Conservation (phyloP, 2,329 filamentous ascomycete species). For the Podosphaera fusca region DNA sequence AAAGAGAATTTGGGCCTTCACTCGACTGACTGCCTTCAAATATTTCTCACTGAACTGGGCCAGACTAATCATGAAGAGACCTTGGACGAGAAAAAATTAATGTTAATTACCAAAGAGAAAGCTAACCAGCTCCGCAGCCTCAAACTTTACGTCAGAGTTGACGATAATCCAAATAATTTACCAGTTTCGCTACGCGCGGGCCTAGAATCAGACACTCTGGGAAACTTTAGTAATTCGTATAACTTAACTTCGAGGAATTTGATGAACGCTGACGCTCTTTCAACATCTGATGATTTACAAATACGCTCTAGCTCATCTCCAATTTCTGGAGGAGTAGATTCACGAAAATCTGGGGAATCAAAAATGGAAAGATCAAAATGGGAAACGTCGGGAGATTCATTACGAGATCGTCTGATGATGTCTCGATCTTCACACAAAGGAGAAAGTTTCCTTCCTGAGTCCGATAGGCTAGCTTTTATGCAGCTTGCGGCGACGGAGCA, state of each 20-base stretch:
- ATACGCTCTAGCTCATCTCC: constrained; percentile 36
- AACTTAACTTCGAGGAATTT: constrained; percentile 9
- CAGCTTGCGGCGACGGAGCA: constrained; percentile 25
- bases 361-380: neutral
- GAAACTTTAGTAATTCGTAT: constrained; percentile 10
- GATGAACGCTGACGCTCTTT: constrained; percentile 25
- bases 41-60: constrained; percentile 70
- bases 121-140: constrained; percentile 55
- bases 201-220: constrained; percentile 9
- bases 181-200: constrained; percentile 7
- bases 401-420: constrained; percentile 15
- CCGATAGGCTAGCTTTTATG: constrained; percentile 15
- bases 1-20: constrained; percentile 55
- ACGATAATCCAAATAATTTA: constrained; percentile 8
- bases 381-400: constrained; percentile 8
- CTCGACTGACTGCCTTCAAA: constrained; percentile 42
- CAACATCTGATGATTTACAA: constrained; percentile 23
- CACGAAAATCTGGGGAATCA: constrained; percentile 16
- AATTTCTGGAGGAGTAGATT: constrained; percentile 33
- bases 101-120: constrained; percentile 42
- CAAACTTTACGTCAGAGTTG: constrained; percentile 48
- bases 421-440: constrained; percentile 11
- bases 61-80: constrained; percentile 62
- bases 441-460: constrained; percentile 13
- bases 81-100: constrained; percentile 53